Evolutionary conservation across 2,329 filamentous ascomycete genomes (phyloP), one percentile per base, ranked within the genome.

Genomic region (Phoma sp.): DNA sequence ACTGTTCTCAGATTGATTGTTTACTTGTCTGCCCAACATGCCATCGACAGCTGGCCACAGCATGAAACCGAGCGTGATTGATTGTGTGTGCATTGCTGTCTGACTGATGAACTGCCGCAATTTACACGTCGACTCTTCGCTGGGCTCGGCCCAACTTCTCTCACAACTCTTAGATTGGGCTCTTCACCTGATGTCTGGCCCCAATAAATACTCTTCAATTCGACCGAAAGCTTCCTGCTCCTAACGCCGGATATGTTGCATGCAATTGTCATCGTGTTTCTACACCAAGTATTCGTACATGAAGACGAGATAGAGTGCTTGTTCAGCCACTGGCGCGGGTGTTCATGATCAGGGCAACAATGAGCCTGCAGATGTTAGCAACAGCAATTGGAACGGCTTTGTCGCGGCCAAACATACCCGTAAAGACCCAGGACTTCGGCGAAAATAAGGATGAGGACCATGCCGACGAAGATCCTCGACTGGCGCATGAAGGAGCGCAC

Each of bases 361-460:
- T 97, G 63, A 97, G 85, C 40, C 91, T 96, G 65, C 9, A 7
- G 3, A 35, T 3, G 57, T 70, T 48, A 69, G 66, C 42, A 25
- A 13, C 9, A 3, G 4, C 14, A 11, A 22, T 40, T 5, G 7
- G 35, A 7, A 13, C 36, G 22, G 7, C 25, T 10, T 10, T 25
- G 23, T 24, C 23, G 39, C 14, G 9, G 22, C 23, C 14, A 10
- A 29, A 58, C 88, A 65, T 82, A 96, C 91, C 95, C 95, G 71
- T 99, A 99, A 29, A 99, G 87, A 75, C 95, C 95, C 73, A 99
- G 75, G 14, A 99, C 95, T 82, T 99, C 95, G 52, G 91, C 95
- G 74, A 99, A 99, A 85, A 99, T 99, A 60, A 98, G 84, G 66
- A 98, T 98, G 68, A 99, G 80, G 41, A 99, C 93, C 95, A 98